A percentile compares a stretch with the other conserved stretches of the same genome.
Conservation (phyloP, 108 stramenopile genomes). For the Pseudonitzschia delicatissima region DNA sequence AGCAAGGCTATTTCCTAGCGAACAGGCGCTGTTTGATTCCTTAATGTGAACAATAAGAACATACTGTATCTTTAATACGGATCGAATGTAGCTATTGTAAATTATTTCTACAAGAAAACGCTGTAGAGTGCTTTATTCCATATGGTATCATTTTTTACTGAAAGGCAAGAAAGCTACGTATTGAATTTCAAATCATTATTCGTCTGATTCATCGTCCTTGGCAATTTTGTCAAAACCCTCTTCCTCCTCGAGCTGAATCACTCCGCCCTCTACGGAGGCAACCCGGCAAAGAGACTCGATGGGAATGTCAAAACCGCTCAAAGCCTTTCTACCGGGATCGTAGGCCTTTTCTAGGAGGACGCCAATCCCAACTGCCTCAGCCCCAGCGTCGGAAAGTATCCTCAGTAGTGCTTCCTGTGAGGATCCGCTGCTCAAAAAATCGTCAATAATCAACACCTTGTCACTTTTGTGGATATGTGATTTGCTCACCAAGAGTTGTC, state of each 20-base stretch:
- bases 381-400: conserved; percentile 78
- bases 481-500: conserved; percentile 80
- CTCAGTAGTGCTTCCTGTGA: conserved; percentile 83
- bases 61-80: background rate
- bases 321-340: conserved; percentile 68
- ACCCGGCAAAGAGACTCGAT: conserved; percentile 70
- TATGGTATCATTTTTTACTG: too few species aligned
- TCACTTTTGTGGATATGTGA: conserved; percentile 71
- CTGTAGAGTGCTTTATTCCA: too few species aligned
- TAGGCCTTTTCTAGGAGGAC: conserved; percentile 86
- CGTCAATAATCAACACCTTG: conserved; percentile 86
- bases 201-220: conserved; percentile 22
- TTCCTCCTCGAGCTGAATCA: conserved; percentile 73
- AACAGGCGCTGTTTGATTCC: too few species aligned
- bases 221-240: conserved; percentile 75
- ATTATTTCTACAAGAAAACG: too few species aligned
- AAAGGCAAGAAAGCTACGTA: too few species aligned
- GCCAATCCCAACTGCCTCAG: conserved; percentile 70
- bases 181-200: too few species aligned
- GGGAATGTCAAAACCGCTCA: conserved; percentile 76
- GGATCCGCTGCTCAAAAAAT: conserved; percentile 83
- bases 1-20: background rate
- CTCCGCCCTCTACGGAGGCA: conserved; percentile 67
- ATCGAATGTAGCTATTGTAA: background rate
- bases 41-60: background rate